Percentiles rank a stretch among this genome's conserved stretches.
Conservation (phyloP, 768 basidiomycete species). For the Mycena albidolilacea region DNA sequence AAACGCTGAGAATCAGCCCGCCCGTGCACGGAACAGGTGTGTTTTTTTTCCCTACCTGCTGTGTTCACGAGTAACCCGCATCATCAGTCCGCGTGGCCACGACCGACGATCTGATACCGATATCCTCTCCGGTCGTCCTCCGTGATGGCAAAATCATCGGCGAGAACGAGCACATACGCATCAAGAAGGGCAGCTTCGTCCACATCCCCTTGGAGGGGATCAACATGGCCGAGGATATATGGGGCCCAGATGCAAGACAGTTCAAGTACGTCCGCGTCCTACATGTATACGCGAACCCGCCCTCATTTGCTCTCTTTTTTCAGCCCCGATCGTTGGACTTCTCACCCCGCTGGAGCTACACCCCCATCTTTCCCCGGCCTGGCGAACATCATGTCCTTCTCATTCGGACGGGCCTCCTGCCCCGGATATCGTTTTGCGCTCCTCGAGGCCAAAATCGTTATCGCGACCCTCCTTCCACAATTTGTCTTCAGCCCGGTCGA, state of each 20-base stretch:
- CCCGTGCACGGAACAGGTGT: slow-evolving; percentile 67
- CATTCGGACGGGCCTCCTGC: slow-evolving; percentile 66
- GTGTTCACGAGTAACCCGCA: neutral
- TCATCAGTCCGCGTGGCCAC: slow-evolving; percentile 63
- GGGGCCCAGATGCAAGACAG: slow-evolving; percentile 66
- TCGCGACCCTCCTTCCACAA: slow-evolving; percentile 59
- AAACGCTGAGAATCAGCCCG: slow-evolving; percentile 69
- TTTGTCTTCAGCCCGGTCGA: slow-evolving; percentile 63
- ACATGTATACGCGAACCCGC: neutral
- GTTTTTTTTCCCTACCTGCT: neutral
- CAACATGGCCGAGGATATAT: slow-evolving; percentile 65
- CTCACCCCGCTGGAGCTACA: slow-evolving; percentile 53
- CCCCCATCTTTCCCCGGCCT: slow-evolving; percentile 61
- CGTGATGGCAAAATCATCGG: slow-evolving; percentile 55
- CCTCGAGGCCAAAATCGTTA: slow-evolving; percentile 66
- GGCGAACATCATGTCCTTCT: slow-evolving; percentile 68
- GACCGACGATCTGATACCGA: slow-evolving; percentile 67
- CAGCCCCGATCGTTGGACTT: slow-evolving; percentile 70
- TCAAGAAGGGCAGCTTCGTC: slow-evolving; percentile 69
- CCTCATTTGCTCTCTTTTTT: slow-evolving; percentile 19
- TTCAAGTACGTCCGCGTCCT: slow-evolving; percentile 63
- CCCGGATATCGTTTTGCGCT: slow-evolving; percentile 65
- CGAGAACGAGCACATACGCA: slow-evolving; percentile 55
- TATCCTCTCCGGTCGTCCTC: slow-evolving; percentile 61
- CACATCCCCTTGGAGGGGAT: slow-evolving; percentile 73